Evolutionary conservation across 2,329 filamentous ascomycete species (phyloP).

Genomic region (Scorias spongiosa): DNA sequence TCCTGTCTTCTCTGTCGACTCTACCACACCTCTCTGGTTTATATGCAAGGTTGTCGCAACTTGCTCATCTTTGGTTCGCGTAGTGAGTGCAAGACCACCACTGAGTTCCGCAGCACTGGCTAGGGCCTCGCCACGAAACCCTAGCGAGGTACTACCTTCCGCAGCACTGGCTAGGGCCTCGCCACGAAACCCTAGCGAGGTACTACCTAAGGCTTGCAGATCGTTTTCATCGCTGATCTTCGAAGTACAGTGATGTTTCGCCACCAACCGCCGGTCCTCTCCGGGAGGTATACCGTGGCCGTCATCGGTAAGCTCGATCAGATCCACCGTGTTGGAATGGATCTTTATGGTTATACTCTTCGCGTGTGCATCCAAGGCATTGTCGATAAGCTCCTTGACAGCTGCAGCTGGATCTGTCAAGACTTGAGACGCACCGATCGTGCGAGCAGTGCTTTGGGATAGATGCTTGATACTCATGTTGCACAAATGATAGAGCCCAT

Average conservation of each 20-base stretch:
- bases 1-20: conserved; percentile 29
- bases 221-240: conserved; percentile 54
- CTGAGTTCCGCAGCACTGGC: conserved; percentile 48
- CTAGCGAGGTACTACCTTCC: conserved; percentile 47
- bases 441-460: conserved; percentile 30
- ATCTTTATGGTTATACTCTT: conserved; percentile 50
- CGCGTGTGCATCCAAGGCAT: conserved; percentile 57
- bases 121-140: conserved; percentile 62
- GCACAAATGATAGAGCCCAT: not conserved
- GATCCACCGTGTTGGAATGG: conserved; percentile 50
- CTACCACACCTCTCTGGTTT: conserved; percentile 29
- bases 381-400: conserved; percentile 66
- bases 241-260: conserved; percentile 56
- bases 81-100: conserved; percentile 42
- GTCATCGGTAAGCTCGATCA: conserved; percentile 57
- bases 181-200: conserved; percentile 60
- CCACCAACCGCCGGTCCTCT: conserved; percentile 46
- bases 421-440: conserved; percentile 45
- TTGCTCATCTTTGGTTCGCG: conserved; percentile 45
- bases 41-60: conserved; percentile 41
- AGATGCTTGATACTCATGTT: conserved; percentile 28
- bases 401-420: conserved; percentile 45
- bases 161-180: conserved; percentile 54
- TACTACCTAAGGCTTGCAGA: conserved; percentile 39
- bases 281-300: conserved; percentile 49